A percentile compares a stretch with the other conserved stretches of the same genome.
Conservation (phyloP, 306 rosid genomes). For the Astragalus membranaceus region DNA sequence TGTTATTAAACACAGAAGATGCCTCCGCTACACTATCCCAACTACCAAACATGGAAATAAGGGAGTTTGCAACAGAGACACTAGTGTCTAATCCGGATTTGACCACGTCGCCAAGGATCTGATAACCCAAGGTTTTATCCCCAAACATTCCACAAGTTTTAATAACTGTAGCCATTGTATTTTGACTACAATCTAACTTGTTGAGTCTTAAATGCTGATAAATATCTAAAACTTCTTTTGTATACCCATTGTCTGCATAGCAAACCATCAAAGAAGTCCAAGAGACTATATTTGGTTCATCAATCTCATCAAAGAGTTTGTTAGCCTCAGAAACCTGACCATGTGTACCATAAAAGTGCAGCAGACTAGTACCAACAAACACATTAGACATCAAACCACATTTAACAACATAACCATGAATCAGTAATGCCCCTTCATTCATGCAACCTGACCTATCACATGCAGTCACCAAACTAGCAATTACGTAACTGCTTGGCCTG, state of each 20-base stretch:
- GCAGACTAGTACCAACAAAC: slow-evolving; percentile 69
- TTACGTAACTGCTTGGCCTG: slow-evolving; percentile 51
- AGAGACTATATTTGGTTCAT: slow-evolving; percentile 72
- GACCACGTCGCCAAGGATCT: slow-evolving; percentile 57
- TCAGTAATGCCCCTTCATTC: slow-evolving; percentile 55
- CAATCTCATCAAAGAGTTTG: slow-evolving; percentile 63
- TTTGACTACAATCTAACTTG: slow-evolving; percentile 52
- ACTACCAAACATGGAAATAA: slow-evolving; percentile 68
- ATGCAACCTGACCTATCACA: slow-evolving; percentile 68
- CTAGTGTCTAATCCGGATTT: slow-evolving; percentile 57
- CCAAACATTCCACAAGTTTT: slow-evolving; percentile 66
- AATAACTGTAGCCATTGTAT: slow-evolving; percentile 56
- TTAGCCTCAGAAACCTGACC: slow-evolving; percentile 43
- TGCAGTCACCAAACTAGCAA: slow-evolving; percentile 72
- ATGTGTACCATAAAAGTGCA: slow-evolving; percentile 66
- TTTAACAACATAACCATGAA: slow-evolving; percentile 67
- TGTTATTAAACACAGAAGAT: slow-evolving; percentile 51
- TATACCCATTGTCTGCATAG: slow-evolving; percentile 45
- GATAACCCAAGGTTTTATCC: slow-evolving; percentile 57
- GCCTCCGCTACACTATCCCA: slow-evolving; percentile 53
- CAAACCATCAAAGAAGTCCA: slow-evolving; percentile 95
- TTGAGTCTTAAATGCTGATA: slow-evolving; percentile 44
- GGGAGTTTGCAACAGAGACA: slow-evolving; percentile 74
- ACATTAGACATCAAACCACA: slow-evolving; percentile 55
- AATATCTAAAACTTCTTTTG: slow-evolving; percentile 42